Conservation (phyloP, 2,329 filamentous ascomycete genomes). For the Trematosphaeria pertusa region DNA sequence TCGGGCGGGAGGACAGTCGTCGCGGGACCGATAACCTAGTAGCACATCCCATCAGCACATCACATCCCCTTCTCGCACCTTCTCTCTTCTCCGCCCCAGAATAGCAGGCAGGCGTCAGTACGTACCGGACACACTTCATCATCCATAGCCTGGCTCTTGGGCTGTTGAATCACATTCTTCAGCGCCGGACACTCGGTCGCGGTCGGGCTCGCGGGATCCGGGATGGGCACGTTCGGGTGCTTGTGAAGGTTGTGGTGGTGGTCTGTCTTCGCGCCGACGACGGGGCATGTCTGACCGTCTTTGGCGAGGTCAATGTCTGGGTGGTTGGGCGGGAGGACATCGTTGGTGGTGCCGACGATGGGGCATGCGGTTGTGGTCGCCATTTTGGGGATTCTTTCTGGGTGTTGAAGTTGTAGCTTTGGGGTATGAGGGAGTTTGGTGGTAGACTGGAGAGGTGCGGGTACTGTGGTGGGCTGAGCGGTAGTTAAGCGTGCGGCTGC, state of each 20-base stretch:
- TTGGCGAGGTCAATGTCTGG: constrained; percentile 48
- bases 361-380: constrained; percentile 10
- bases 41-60: too few species aligned
- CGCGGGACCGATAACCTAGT: constrained; percentile 54
- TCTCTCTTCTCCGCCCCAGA: too few species aligned
- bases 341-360: constrained; percentile 53
- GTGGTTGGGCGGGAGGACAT: constrained; percentile 53
- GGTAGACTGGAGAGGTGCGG: not conserved
- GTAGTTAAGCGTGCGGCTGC: not conserved
- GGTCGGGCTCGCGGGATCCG: constrained; percentile 26
- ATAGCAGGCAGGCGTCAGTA: too few species aligned
- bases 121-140: constrained; percentile 54
- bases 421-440: not conserved
- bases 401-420: not conserved
- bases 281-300: constrained; percentile 53
- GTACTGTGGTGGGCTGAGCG: not conserved
- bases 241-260: constrained; percentile 54
- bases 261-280: constrained; percentile 54
- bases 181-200: constrained; percentile 52
- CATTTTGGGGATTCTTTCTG: constrained; percentile 6
- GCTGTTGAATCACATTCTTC: constrained; percentile 46
- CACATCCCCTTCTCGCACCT: too few species aligned
- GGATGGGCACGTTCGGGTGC: constrained; percentile 48
- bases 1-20: constrained; percentile 51
- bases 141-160: constrained; percentile 48